A percentile compares a stretch with the other conserved stretches of the same genome.
phyloP scores from a whole-genome alignment of 768 basidiomycete genomes.

The Clavulina sp. region DNA sequence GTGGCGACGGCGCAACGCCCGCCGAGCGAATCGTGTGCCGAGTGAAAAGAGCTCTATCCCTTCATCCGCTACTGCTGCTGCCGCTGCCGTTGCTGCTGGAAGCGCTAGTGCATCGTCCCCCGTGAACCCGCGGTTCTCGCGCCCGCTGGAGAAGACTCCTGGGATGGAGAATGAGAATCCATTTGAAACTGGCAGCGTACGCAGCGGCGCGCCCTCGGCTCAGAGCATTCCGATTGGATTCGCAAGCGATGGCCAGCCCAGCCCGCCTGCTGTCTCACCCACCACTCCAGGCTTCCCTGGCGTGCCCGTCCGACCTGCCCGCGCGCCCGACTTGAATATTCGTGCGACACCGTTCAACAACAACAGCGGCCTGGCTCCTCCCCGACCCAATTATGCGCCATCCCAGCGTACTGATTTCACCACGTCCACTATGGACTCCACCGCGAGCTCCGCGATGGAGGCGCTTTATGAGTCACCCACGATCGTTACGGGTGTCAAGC shows the following conservation, averaged over 20 bases:
- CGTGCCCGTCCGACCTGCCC: constrained; percentile 9
- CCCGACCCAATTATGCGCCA: constrained; percentile 6
- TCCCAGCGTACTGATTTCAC: constrained; percentile 9
- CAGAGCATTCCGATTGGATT: neutral
- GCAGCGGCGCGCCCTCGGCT: neutral
- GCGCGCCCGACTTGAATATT: constrained; percentile 8
- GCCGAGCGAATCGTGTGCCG: neutral
- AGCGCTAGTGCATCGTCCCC: neutral
- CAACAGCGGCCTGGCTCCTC: neutral
- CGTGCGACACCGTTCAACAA: neutral
- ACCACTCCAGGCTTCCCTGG: constrained; percentile 2
- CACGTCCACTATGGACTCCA: constrained; percentile 3
- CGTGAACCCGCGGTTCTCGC: neutral
- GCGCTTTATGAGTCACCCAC: constrained; percentile 9
- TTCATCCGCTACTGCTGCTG: neutral
- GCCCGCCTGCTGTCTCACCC: constrained; percentile 6
- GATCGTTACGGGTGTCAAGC: constrained; percentile 6
- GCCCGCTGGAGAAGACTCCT: neutral
- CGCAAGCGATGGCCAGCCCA: constrained; percentile 7
- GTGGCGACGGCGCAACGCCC: constrained; percentile 5
- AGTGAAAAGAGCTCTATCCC: constrained; percentile 1
- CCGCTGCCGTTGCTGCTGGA: neutral
- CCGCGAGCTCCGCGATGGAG: constrained; percentile 3
- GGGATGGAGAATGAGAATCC: constrained; percentile 5
- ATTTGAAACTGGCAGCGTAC: constrained; percentile 7